Conservation (phyloP, 2,329 filamentous ascomycete species). For the Exophiala sp. region DNA sequence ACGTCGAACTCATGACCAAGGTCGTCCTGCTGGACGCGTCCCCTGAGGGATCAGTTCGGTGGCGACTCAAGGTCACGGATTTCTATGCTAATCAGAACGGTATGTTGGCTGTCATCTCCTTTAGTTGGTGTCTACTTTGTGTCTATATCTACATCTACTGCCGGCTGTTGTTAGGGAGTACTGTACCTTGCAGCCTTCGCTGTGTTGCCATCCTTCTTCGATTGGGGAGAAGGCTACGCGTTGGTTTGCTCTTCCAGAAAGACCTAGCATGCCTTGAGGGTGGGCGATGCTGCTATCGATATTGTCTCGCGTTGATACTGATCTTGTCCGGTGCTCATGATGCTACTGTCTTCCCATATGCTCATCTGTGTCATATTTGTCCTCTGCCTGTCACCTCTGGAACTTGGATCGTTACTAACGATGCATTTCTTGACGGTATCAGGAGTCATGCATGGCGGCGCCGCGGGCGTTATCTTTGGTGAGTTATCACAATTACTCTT, state of each 20-base stretch:
- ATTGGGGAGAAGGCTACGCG: no score
- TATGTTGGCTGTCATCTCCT: slow-evolving; percentile 2
- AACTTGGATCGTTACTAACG: no score
- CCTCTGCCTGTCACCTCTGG: no score
- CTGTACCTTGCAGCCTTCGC: no score
- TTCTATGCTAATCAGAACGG: slow-evolving; percentile 30
- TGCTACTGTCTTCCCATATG: neutral
- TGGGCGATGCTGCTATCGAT: no score
- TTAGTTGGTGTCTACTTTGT: neutral
- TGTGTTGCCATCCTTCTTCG: no score
- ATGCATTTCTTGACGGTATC: no score
- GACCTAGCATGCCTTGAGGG: no score
- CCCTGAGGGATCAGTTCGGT: slow-evolving; percentile 25
- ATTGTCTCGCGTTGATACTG: no score
- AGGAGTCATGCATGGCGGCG: slow-evolving; percentile 42
- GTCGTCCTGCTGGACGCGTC: slow-evolving; percentile 28
- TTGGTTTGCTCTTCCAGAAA: no score
- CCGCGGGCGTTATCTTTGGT: slow-evolving; percentile 69
- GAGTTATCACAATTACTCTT: neutral
- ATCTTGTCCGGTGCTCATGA: no score
- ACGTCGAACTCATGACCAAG: slow-evolving; percentile 27
- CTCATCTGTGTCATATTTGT: neutral
- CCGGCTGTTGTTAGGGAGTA: no score
- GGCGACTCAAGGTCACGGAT: slow-evolving; percentile 28
- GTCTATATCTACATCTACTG: neutral